Base-by-base conservation (phyloP, 345 rosid species). In the Citrus hindsii region DNA sequence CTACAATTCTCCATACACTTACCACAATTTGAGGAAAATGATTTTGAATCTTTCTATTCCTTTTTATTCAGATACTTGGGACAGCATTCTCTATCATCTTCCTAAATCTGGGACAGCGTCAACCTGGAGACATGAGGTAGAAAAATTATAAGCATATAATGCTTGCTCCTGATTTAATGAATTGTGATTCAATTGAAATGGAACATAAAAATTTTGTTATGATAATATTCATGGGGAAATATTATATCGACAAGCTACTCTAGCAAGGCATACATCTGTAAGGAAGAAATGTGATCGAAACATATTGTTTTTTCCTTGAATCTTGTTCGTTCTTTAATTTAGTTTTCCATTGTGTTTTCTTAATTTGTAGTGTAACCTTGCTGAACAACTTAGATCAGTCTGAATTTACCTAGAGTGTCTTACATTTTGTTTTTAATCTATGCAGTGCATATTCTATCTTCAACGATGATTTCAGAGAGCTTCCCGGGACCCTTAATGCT, bases 401-500 rank as follows among this genome's bases (percentile, higher is more conserved):
- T 24, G 76, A 73, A 38, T 60, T 38, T 60, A 27, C 37, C 25
- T 24, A 25, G 56, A 62, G 55, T n/a, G 30, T 18, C 74, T 55
- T 33, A 25, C 18, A 9, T 73, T 69, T 71, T 38, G 40, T 58
- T 67, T 62, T 42, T 35, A 4, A 80, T 22, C 55, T 22, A 21
- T 81, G 82, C 92, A 89, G 97, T 37, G 98, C 98, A 40, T 92
- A 94, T 86, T 94, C 94, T 25, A 94, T 94, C 83, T 94, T 92
- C 89, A 92, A 91, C 51, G 94, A 92, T 76, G 97, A 89, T 83
- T 94, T 94, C 67, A 89, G 94, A 87, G 98, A 92, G 93, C 96
- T 94, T 83, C 96, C 97, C 0, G 97, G 98, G 62, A 94, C 97
- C 71, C 88, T 91, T 33, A 94, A 92, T 68, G 98, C 97, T 61